A percentile compares a stretch with the other conserved stretches of the same genome.
These are phyloP conservation scores for Saksenaea oblongispora DNA, from an alignment of 371 early-diverging fungal species.

Conservation along the genomic window DNA sequence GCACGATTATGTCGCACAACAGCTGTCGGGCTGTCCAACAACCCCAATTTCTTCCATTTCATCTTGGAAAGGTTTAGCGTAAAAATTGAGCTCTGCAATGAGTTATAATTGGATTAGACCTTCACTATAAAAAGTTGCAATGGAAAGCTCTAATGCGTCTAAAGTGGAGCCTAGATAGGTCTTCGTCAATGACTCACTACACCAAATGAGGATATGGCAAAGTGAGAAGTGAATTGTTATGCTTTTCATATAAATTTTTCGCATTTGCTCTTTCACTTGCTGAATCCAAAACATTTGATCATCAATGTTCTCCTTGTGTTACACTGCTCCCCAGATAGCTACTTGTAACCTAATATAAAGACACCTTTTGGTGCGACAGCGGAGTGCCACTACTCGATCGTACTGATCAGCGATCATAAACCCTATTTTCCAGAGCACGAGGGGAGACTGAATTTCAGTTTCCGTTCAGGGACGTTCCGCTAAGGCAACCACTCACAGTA, in stretches of 20 bases:
- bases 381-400: neutral
- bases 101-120: too few species aligned
- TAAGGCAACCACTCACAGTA: neutral
- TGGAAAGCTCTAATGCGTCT: too few species aligned
- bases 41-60: neutral
- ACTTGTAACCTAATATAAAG: neutral
- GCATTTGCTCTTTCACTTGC: neutral
- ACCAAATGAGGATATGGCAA: too few species aligned
- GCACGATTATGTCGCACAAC: neutral
- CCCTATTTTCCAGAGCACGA: neutral
- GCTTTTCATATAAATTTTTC: too few species aligned
- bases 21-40: neutral
- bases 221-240: too few species aligned
- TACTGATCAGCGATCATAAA: neutral
- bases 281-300: neutral
- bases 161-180: too few species aligned
- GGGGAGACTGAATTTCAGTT: neutral
- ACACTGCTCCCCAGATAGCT: neutral
- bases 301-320: neutral
- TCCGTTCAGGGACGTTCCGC: neutral
- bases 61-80: neutral
- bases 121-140: too few species aligned
- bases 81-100: neutral
- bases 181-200: too few species aligned
- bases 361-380: neutral